phyloP scores from a whole-genome alignment of 306 rosid genomes.

The Spatholobus suberectus region DNA sequence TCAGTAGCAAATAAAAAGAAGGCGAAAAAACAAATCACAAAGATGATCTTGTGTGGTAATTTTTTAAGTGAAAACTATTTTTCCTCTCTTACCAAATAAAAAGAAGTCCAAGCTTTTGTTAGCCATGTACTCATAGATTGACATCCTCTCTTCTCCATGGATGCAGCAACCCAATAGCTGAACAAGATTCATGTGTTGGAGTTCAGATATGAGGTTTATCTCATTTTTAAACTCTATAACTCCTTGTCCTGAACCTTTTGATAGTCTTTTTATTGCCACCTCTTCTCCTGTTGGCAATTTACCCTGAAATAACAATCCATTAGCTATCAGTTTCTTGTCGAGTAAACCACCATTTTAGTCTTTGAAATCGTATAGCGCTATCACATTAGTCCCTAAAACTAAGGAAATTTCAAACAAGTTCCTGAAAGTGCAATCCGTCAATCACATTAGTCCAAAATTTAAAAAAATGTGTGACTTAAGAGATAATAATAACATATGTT shows the following conservation, averaged over 20 bases:
- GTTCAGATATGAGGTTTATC: constrained; percentile 38
- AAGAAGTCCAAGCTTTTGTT: constrained; percentile 39
- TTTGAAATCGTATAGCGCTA: no score
- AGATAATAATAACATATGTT: no score
- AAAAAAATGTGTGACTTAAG: no score
- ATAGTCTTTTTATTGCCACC: constrained; percentile 46
- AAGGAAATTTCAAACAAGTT: no score
- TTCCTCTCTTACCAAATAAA: constrained; percentile 36
- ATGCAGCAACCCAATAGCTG: constrained; percentile 39
- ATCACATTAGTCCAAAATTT: no score
- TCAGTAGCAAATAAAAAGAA: background rate
- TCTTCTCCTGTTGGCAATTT: background rate
- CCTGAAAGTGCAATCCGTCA: no score
- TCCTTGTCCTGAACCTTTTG: constrained; percentile 38
- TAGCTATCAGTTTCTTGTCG: background rate
- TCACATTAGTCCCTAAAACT: no score
- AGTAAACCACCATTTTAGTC: no score
- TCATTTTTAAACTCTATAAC: constrained; percentile 39
- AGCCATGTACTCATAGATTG: constrained; percentile 36
- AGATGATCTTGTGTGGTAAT: background rate
- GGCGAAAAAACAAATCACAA: background rate
- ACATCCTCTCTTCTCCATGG: constrained; percentile 35
- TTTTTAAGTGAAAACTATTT: background rate
- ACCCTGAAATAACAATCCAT: constrained; percentile 10
- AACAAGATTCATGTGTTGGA: constrained; percentile 44